Evolutionary conservation across 306 rosid genomes (phyloP), one percentile per base, ranked within the genome.

Genomic region (Oemleria cerasiformis): DNA sequence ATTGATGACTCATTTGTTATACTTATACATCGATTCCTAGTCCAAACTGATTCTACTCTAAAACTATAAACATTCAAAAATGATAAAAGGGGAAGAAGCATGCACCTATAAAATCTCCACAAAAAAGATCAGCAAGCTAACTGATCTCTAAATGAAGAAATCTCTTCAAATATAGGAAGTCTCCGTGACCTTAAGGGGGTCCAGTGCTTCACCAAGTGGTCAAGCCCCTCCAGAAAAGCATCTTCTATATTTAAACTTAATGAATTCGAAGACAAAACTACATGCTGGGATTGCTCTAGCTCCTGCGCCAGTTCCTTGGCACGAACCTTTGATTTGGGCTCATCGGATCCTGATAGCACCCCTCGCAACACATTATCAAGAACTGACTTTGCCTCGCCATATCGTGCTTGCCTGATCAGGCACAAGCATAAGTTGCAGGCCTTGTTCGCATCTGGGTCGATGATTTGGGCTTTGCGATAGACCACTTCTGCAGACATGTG

Each of bases 131-230:
- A 90, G 85, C 92, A 88, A 39, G 98, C 96, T 48, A 90, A 75
- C 68, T 90, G 97, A 80, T 87, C 87, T 75, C 96, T 83, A 70
- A 88, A 78, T 6, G 97, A 73, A 68, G 96, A 86, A 15, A 93
- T 93, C 81, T 93, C 92, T 51, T 91, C 97, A 83, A 93, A 93
- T 65, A 93, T 88, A 1, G 98, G 97, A 56, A 93, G 94, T 76
- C 97, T 86, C 78, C 81, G 88, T 50, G 96, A 69, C 73, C 92
- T 84, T 67, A 75, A 75, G 19, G 91, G 84, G 12, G 82, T 70
- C 92, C 94, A 80, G 40, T 65, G 75, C 75, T 79, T 75, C 73
- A 87, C 49, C 56, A 87, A 69, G 5, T 86, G 90, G 63, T 90
- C 98, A 19, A 90, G 86, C 56, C 90, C 97, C 76, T 87, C 86